Percentiles rank a stretch among this genome's conserved stretches.
phyloP scores from a whole-genome alignment of 148 eudicot genomes.

The Amaranthus cruentus region DNA sequence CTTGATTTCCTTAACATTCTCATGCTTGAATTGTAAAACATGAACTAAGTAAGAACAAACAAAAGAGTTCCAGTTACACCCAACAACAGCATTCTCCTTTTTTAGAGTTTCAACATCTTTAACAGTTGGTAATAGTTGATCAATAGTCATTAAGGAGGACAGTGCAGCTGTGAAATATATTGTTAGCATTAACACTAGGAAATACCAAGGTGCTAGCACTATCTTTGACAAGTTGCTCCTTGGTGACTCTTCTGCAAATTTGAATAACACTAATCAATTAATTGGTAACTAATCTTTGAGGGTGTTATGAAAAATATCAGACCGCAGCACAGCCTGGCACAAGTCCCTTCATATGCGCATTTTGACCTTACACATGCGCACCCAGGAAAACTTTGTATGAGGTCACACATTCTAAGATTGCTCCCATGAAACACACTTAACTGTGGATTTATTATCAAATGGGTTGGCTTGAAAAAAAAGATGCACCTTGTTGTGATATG shows the following conservation, averaged over 20 bases:
- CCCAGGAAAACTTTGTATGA: too few species aligned
- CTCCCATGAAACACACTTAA: too few species aligned
- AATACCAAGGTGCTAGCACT: constrained; percentile 33
- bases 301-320: too few species aligned
- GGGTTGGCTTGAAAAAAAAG: too few species aligned
- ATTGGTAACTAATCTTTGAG: too few species aligned
- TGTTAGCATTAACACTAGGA: constrained; percentile 26
- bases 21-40: constrained; percentile 22
- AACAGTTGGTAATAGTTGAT: constrained; percentile 24
- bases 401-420: too few species aligned
- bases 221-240: constrained; percentile 28
- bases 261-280: background rate
- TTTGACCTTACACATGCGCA: too few species aligned
- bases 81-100: constrained; percentile 31
- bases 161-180: constrained; percentile 38
- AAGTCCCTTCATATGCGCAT: too few species aligned
- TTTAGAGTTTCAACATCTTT: constrained; percentile 24
- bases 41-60: constrained; percentile 25
- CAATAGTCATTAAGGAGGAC: constrained; percentile 34
- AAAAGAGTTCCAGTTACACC: constrained; percentile 35
- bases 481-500: too few species aligned
- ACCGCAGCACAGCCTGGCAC: too few species aligned
- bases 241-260: constrained; percentile 27
- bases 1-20: constrained; percentile 18
- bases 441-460: too few species aligned